Conservation (phyloP, 768 basidiomycete species). For the Rhodotorula babjevae region DNA sequence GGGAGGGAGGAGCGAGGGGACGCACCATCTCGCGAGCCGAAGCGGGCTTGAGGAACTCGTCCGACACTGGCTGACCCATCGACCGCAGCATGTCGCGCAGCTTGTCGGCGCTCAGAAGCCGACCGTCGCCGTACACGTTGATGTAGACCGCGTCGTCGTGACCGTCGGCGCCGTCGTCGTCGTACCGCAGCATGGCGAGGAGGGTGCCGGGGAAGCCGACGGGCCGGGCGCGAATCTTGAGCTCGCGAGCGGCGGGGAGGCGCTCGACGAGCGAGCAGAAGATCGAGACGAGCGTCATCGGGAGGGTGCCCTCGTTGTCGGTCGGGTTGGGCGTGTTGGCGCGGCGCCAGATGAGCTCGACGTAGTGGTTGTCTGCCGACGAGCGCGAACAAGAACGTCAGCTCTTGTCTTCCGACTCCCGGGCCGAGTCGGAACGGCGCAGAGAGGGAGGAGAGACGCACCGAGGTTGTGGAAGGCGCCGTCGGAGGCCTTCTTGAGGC, state of each 20-base stretch:
- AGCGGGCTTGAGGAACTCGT: conserved; percentile 6
- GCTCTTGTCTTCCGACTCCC: no score
- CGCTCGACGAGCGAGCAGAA: conserved; percentile 31
- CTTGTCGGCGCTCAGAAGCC: neutral
- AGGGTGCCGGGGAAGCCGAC: conserved; percentile 29
- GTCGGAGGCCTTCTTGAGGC: neutral
- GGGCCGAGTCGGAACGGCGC: no score
- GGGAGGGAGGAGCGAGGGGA: neutral
- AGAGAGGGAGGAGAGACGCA: neutral
- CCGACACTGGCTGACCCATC: neutral
- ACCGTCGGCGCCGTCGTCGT: neutral
- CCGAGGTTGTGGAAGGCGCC: conserved; percentile 22
- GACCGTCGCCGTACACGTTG: conserved; percentile 8
- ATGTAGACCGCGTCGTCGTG: conserved; percentile 22
- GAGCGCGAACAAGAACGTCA: no score
- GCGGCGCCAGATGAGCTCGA: conserved; percentile 11
- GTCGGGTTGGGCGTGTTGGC: neutral
- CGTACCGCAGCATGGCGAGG: conserved; percentile 8
- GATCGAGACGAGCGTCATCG: conserved; percentile 35
- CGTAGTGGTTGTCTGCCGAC: conserved; percentile 18
- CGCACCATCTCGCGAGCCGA: conserved; percentile 24
- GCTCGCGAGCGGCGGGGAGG: conserved; percentile 8
- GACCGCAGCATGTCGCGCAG: conserved; percentile 2
- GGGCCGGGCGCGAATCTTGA: conserved; percentile 9
- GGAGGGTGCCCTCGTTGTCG: conserved; percentile 16